Conservation (phyloP, 2,329 filamentous ascomycete genomes). For the Ilyonectria robusta region DNA sequence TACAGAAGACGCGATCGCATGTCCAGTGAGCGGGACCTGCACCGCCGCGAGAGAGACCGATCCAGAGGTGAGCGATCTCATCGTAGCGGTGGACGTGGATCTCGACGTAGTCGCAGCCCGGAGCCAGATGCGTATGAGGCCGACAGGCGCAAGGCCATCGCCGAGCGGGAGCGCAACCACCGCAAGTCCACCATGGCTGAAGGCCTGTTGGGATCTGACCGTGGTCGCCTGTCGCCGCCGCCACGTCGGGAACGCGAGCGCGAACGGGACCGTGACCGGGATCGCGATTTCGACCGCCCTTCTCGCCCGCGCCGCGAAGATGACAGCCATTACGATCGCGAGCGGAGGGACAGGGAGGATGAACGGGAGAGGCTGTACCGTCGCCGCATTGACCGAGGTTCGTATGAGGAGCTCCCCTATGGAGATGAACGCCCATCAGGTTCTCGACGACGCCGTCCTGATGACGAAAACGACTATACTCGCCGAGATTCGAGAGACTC, state of each 20-base stretch:
- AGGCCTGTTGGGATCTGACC: slow-evolving; percentile 68
- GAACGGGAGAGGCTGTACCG: slow-evolving; percentile 91
- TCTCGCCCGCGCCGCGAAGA: slow-evolving; percentile 72
- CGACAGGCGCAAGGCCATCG: slow-evolving; percentile 92
- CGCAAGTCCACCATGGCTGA: slow-evolving; percentile 83
- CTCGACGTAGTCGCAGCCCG: slow-evolving; percentile 85
- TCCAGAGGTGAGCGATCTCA: slow-evolving; percentile 75
- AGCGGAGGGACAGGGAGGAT: slow-evolving; percentile 88
- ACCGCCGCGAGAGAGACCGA: slow-evolving; percentile 74
- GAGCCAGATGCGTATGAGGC: slow-evolving; percentile 96
- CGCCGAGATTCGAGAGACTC: slow-evolving; percentile 76
- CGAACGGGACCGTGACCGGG: slow-evolving; percentile 57
- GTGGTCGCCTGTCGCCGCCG: slow-evolving; percentile 61
- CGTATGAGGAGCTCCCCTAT: slow-evolving; percentile 91
- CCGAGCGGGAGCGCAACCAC: slow-evolving; percentile 94
- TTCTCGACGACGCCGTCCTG: slow-evolving; percentile 82
- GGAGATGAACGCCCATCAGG: slow-evolving; percentile 79
- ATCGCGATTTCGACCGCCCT: slow-evolving; percentile 65
- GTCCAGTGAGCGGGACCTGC: slow-evolving; percentile 64
- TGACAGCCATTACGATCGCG: slow-evolving; percentile 83
- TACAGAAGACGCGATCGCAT: slow-evolving; percentile 71
- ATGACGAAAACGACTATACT: slow-evolving; percentile 80
- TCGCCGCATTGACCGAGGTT: slow-evolving; percentile 81
- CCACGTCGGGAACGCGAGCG: slow-evolving; percentile 59
- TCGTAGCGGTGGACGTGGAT: slow-evolving; percentile 68